A percentile compares a stretch with the other conserved stretches of the same genome.
phyloP scores from a whole-genome alignment of 73 alveolate species.

The Paraurostyla sp. region DNA sequence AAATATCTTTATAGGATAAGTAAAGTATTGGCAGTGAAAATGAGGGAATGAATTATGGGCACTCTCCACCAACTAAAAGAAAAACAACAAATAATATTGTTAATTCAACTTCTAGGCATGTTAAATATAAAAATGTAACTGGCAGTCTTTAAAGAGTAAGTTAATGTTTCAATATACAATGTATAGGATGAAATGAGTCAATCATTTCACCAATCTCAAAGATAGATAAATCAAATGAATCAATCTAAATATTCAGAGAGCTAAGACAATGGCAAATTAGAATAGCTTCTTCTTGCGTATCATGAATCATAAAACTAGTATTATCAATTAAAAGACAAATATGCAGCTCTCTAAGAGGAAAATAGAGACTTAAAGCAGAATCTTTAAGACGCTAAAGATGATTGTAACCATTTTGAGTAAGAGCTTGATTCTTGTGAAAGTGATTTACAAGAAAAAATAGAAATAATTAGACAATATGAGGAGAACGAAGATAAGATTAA shows the following conservation, averaged over 20 bases:
- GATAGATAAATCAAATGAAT: not conserved
- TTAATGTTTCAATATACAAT: not conserved
- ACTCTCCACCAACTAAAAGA: conserved; percentile 5
- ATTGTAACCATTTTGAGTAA: no score
- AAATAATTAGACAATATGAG: no score
- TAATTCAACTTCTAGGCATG: conserved; percentile 11
- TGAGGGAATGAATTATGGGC: not conserved
- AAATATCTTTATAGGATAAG: conserved; percentile 1
- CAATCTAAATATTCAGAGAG: not conserved
- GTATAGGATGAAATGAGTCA: conserved; percentile 15
- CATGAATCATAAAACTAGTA: not conserved
- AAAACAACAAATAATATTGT: not conserved
- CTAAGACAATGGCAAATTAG: no score
- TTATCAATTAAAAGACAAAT: not conserved
- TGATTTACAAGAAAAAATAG: no score
- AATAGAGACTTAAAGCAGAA: no score
- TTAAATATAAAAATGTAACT: conserved; percentile 30
- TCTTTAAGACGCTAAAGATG: no score
- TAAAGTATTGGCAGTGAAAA: conserved; percentile 46
- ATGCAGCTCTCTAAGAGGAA: not conserved
- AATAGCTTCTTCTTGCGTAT: not conserved
- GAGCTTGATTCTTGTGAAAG: no score
- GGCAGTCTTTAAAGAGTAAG: not conserved
- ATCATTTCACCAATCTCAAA: not conserved
- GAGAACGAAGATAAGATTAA: conserved; percentile 12